A percentile compares a stretch with the other conserved stretches of the same genome.
phyloP scores from a whole-genome alignment of 1,284 basidiomycete species.

The Cryptococcus sp. region DNA sequence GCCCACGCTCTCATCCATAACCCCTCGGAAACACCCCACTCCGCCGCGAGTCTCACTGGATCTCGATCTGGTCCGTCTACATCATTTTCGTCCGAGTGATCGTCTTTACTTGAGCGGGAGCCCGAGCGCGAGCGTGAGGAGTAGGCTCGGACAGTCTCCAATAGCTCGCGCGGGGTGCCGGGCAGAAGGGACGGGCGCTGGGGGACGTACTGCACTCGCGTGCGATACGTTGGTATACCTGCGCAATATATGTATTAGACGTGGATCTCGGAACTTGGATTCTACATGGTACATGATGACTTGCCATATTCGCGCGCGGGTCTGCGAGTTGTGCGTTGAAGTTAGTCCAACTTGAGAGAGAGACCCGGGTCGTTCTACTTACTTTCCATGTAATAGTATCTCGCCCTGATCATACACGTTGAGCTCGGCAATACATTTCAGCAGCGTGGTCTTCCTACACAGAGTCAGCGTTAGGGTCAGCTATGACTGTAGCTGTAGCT shows the following conservation, averaged over 20 bases:
- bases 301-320: constrained; percentile 62
- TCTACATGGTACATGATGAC: constrained; percentile 13
- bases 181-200: constrained; percentile 81
- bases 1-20: constrained; percentile 78
- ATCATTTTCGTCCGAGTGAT: constrained; percentile 7
- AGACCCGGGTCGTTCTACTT: constrained; percentile 29
- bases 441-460: constrained; percentile 17
- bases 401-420: constrained; percentile 67
- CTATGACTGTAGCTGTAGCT: not conserved
- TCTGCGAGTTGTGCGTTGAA: constrained; percentile 47
- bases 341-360: constrained; percentile 5
- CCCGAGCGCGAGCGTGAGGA: not conserved
- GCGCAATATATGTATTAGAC: not conserved
- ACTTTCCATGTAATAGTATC: constrained; percentile 66
- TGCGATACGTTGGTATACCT: constrained; percentile 73
- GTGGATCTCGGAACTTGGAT: too few species aligned
- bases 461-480: not conserved
- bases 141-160: constrained; percentile 57
- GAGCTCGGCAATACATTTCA: constrained; percentile 80
- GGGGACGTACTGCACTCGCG: constrained; percentile 76
- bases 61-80: constrained; percentile 43
- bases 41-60: constrained; percentile 61
- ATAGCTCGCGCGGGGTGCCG: constrained; percentile 72
- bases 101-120: not conserved
- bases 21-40: constrained; percentile 67